Percentiles rank a stretch among this genome's conserved stretches.
Conservation (phyloP, 257 asterid genomes). For the Salvia rosmarinus region DNA sequence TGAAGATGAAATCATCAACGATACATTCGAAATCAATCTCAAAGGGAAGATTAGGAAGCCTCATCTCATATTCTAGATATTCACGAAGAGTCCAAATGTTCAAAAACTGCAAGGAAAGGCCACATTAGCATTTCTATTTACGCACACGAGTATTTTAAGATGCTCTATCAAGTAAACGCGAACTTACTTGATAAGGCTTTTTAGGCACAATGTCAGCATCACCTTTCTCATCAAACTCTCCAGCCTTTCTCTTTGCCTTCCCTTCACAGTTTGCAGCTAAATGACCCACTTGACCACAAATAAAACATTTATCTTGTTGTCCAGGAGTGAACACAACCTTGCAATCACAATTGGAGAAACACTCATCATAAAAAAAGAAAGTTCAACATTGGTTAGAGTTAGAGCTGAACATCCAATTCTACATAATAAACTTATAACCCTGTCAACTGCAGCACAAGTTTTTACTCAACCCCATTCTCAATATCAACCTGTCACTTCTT, state of each 20-base stretch:
- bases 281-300: slow-evolving; percentile 99
- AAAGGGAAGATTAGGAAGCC: slow-evolving; percentile 82
- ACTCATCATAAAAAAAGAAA: slow-evolving; percentile 34
- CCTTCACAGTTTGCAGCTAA: slow-evolving; percentile 90
- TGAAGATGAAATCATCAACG: slow-evolving; percentile 89
- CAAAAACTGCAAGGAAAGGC: slow-evolving; percentile 68
- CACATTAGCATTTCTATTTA: slow-evolving; percentile 26
- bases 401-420: slow-evolving; percentile 21
- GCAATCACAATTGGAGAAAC: slow-evolving; percentile 32
- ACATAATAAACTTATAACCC: slow-evolving; percentile 4
- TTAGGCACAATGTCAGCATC: slow-evolving; percentile 72
- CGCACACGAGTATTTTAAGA: slow-evolving; percentile 18
- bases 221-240: slow-evolving; percentile 96
- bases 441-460: slow-evolving; percentile 7
- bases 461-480: slow-evolving; percentile 22
- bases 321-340: slow-evolving; percentile 96
- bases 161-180: slow-evolving; percentile 8
- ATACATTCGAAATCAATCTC: slow-evolving; percentile 83
- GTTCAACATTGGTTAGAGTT: slow-evolving; percentile 10
- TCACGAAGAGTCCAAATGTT: slow-evolving; percentile 96
- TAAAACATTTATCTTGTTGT: slow-evolving; percentile 93
- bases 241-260: slow-evolving; percentile 92
- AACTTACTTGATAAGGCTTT: slow-evolving; percentile 86
- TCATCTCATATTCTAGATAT: slow-evolving; percentile 89
- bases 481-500: slow-evolving; percentile 4